Base-by-base conservation (phyloP, 2,329 filamentous ascomycete species). In the Phoma herbarum region DNA sequence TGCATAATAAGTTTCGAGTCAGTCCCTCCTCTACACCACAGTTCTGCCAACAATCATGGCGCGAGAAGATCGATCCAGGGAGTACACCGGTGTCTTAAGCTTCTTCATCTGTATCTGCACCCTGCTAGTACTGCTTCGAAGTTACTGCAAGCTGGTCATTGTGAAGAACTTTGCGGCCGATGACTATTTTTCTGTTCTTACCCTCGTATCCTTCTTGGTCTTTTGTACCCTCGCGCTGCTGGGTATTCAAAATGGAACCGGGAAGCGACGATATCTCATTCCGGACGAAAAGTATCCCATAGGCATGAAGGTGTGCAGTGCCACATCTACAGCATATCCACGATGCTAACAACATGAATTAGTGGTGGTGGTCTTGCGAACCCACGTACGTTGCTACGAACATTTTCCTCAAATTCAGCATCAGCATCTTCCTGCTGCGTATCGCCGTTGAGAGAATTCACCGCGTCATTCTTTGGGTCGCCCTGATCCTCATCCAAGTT, bases 341-440 rank as follows among this genome's bases (percentile, higher is more conserved):
- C 26, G 28, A 33, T 7, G 44, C 26, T 46, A 33, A 39, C 35
- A 39, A 46, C 26, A 11, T 3, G 25, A 4, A 46, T 31, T n/a
- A 65, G 62, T 65, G 60, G 60, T 65, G 62, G 62, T 65, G 62
- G 62, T 29, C 52, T 16, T 65, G 62, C 52, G 60, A 65, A 42
- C 60, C 60, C 12, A 63, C 60, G 7, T 65, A 65, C 33, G 58
- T 63, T 23, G 16, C 57, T 22, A 52, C 45, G 41, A 59, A 57
- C 18, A 47, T 62, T 28, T 52, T 50, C 41, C 52, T 59, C 25
- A 62, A 62, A 44, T 48, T 47, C 28, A 60, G 58, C 55, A 65
- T 65, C 29, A 53, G 60, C 35, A 61, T 65, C 43, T 62, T 62
- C 50, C 42, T 62, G 26, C 49, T 62, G 31, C 58, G 60, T n/a